A percentile compares a stretch with the other conserved stretches of the same genome.
These are phyloP conservation scores for Naegleria fowleri DNA, from an alignment of 208 protist genomes.

Conservation along the genomic window DNA sequence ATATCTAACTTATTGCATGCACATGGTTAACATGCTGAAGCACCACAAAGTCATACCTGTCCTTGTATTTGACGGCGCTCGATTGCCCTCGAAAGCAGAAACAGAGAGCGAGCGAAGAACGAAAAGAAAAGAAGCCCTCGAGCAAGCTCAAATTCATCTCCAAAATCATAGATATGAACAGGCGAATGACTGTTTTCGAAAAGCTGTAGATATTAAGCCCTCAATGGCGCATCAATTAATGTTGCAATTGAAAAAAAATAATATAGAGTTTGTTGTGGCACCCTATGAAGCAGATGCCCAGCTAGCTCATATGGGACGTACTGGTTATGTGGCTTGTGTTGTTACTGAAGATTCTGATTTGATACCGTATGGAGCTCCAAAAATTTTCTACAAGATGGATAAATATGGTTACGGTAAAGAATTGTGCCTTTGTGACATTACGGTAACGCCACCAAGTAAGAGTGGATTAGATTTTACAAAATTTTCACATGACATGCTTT, in stretches of 20 bases:
- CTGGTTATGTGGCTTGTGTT: slow-evolving; percentile 76
- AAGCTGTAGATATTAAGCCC: slow-evolving; percentile 66
- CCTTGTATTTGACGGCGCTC: slow-evolving; percentile 82
- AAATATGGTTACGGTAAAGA: slow-evolving; percentile 50
- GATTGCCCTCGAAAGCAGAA: slow-evolving; percentile 65
- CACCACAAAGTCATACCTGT: slow-evolving; percentile 59
- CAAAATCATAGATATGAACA: slow-evolving; percentile 45
- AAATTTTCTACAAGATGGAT: slow-evolving; percentile 63
- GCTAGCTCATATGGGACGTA: slow-evolving; percentile 83
- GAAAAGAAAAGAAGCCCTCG: neutral
- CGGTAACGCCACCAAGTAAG: neutral
- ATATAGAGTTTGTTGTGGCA: slow-evolving; percentile 84
- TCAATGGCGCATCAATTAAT: slow-evolving; percentile 67
- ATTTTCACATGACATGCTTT: slow-evolving; percentile 10
- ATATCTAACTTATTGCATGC: slow-evolving; percentile 46
- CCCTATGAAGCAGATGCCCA: slow-evolving; percentile 99
- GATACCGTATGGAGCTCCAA: slow-evolving; percentile 77
- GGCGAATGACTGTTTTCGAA: slow-evolving; percentile 57
- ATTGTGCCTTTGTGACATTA: slow-evolving; percentile 36
- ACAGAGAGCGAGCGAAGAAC: slow-evolving; percentile 60
- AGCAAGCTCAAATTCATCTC: slow-evolving; percentile 41
- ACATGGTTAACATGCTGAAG: slow-evolving; percentile 59
- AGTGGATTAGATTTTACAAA: neutral
- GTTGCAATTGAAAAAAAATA: slow-evolving; percentile 30
- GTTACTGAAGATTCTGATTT: slow-evolving; percentile 98